Evolutionary conservation across 768 basidiomycete genomes (phyloP).

Genomic region (Hericium coralloides): DNA sequence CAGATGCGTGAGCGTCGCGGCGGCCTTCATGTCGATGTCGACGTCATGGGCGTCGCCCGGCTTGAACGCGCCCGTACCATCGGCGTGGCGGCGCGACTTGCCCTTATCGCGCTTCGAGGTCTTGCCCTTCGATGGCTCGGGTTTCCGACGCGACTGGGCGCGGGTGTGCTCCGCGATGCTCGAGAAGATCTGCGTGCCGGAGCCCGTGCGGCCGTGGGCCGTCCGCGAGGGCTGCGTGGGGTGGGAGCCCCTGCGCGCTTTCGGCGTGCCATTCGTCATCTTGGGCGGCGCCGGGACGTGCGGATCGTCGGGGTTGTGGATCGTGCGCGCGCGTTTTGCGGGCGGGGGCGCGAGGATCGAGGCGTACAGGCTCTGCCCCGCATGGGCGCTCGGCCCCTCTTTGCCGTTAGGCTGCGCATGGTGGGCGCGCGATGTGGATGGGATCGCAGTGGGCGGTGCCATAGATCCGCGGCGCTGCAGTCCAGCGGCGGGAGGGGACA

Average conservation of each 20-base stretch:
- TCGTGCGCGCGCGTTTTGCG: conserved; percentile 67
- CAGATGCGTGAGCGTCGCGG: conserved; percentile 68
- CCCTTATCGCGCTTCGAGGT: conserved; percentile 1
- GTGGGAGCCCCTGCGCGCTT: conserved; percentile 16
- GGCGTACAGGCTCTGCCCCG: conserved; percentile 55
- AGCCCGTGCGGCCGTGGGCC: conserved; percentile 2
- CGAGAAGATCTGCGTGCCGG: conserved; percentile 7
- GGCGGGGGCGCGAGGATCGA: conserved; percentile 75
- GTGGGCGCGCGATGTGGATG: conserved; percentile 10
- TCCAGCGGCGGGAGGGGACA: conserved; percentile 16
- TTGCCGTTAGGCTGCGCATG: conserved; percentile 15
- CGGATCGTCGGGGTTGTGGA: conserved; percentile 64
- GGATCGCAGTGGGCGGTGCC: conserved; percentile 29
- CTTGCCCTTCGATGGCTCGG: conserved; percentile 3
- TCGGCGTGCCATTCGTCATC: conserved; percentile 16
- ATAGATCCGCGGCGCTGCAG: conserved; percentile 31
- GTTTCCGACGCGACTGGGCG: conserved; percentile 10
- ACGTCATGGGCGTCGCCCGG: conserved; percentile 33
- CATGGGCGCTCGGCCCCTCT: conserved; percentile 27
- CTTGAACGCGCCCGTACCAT: conserved; percentile 2
- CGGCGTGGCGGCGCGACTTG: not conserved
- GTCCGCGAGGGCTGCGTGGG: conserved; percentile 8
- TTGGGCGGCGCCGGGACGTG: conserved; percentile 46
- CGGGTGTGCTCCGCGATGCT: conserved; percentile 14
- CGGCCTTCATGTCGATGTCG: conserved; percentile 76